A percentile compares a stretch with the other conserved stretches of the same genome.
Evolutionary conservation across 2,329 filamentous ascomycete genomes (phyloP).

Genomic region (Penicillium glabrum): DNA sequence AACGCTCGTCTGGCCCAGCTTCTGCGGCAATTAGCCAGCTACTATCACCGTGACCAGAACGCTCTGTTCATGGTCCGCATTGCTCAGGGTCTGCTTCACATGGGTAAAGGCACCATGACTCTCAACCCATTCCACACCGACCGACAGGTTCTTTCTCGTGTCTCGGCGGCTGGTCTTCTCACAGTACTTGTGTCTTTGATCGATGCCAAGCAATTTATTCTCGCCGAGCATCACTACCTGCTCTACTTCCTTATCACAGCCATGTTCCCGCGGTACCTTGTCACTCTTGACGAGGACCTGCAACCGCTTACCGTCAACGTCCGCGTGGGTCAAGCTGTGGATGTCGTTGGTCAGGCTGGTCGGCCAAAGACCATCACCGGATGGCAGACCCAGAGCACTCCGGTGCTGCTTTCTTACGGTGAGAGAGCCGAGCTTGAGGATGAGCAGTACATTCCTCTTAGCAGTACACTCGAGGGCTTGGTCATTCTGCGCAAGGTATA

Average conservation of each 20-base stretch:
- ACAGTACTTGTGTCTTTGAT: conserved; percentile 91
- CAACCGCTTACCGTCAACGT: conserved; percentile 95
- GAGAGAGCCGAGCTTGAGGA: conserved; percentile 96
- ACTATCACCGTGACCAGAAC: conserved; percentile 96
- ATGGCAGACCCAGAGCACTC: conserved; percentile 99
- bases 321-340: conserved; percentile 94
- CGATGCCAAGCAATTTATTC: conserved; percentile 83
- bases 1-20: conserved; percentile 95
- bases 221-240: conserved; percentile 79
- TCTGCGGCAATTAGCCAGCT: conserved; percentile 89
- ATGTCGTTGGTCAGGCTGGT: conserved; percentile 95
- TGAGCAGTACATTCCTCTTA: conserved; percentile 92
- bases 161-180: conserved; percentile 84
- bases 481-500: conserved; percentile 95
- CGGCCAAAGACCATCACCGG: conserved; percentile 98
- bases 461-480: conserved; percentile 86
- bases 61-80: conserved; percentile 99
- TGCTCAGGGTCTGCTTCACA: conserved; percentile 93
- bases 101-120: conserved; percentile 97
- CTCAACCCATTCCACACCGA: conserved; percentile 99
- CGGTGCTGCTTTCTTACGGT: conserved; percentile 88
- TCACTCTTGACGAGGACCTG: conserved; percentile 92
- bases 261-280: conserved; percentile 94
- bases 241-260: conserved; percentile 96
- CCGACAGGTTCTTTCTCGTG: conserved; percentile 88